A percentile compares a stretch with the other conserved stretches of the same genome.
These are phyloP conservation scores for Nicotiana attenuata DNA, from an alignment of 257 asterid genomes.

Conservation along the genomic window DNA sequence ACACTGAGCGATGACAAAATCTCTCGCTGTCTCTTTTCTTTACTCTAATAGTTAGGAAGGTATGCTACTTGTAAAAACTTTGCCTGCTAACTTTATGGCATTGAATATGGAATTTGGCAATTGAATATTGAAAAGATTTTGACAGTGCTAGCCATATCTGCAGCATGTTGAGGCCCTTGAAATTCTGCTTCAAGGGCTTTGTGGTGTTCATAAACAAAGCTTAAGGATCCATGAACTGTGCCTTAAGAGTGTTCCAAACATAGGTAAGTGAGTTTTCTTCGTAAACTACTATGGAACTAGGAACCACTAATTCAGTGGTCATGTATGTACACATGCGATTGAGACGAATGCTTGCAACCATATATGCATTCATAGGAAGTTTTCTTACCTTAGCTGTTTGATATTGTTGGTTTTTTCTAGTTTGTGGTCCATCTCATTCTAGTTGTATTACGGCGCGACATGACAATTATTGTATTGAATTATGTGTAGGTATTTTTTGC, in stretches of 20 bases:
- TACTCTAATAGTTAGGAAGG: no score
- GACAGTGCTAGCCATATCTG: slow-evolving; percentile 16
- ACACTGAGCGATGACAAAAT: neutral
- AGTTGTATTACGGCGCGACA: neutral
- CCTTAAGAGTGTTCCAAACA: slow-evolving; percentile 71
- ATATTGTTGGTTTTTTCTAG: neutral
- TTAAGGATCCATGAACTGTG: slow-evolving; percentile 80
- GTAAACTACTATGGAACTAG: neutral
- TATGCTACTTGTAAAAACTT: neutral
- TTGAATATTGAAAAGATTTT: neutral
- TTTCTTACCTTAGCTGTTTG: neutral
- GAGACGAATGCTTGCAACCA: neutral
- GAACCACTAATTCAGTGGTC: neutral
- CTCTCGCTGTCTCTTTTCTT: no score
- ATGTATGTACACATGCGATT: neutral
- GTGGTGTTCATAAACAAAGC: slow-evolving; percentile 80
- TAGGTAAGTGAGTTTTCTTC: slow-evolving; percentile 41
- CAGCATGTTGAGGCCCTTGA: slow-evolving; percentile 94
- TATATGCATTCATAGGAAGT: neutral
- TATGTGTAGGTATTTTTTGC: neutral
- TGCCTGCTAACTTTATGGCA: neutral
- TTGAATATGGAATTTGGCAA: neutral
- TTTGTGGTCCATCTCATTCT: neutral
- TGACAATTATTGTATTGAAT: neutral
- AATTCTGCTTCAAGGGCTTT: slow-evolving; percentile 93